These are phyloP conservation scores for Rhodomyrtus psidioides DNA, from an alignment of 441 rosid genomes.

Conservation along the genomic window DNA sequence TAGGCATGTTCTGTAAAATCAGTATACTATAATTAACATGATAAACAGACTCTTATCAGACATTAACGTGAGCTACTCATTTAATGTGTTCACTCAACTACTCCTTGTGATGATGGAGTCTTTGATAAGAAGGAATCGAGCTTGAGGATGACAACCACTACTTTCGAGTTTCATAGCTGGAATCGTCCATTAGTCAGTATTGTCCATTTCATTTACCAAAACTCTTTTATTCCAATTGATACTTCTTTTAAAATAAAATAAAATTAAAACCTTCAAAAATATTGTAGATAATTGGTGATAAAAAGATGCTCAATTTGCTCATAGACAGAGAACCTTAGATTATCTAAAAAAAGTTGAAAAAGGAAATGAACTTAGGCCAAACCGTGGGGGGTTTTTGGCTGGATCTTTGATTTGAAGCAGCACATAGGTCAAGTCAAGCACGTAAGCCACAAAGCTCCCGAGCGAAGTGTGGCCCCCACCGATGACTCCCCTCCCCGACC, in stretches of 20 bases:
- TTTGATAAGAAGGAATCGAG: too few relatives aligned
- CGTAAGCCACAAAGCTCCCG: not conserved
- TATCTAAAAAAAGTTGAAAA: not conserved
- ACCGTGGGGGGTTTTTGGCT: not conserved
- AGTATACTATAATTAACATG: too few relatives aligned
- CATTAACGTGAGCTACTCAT: too few relatives aligned
- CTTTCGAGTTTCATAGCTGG: too few relatives aligned
- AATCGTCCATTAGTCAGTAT: accelerated
- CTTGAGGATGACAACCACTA: too few relatives aligned
- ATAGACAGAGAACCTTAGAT: not conserved
- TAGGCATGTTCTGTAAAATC: too few relatives aligned
- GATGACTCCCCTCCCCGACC: not conserved
- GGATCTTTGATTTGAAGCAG: not conserved
- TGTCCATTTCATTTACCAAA: not conserved
- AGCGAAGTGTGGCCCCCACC: not conserved
- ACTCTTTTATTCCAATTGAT: not conserved
- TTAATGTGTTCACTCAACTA: too few relatives aligned
- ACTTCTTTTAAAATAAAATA: not conserved
- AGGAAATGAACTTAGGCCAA: not conserved
- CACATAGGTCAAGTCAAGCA: not conserved
- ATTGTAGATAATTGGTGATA: too few relatives aligned
- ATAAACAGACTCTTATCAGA: too few relatives aligned
- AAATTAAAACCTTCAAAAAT: not conserved
- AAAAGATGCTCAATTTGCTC: not conserved
- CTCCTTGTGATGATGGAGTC: too few relatives aligned